Base-by-base conservation (phyloP, 805 yeast genomes). In the Starmerella bacillaris region DNA sequence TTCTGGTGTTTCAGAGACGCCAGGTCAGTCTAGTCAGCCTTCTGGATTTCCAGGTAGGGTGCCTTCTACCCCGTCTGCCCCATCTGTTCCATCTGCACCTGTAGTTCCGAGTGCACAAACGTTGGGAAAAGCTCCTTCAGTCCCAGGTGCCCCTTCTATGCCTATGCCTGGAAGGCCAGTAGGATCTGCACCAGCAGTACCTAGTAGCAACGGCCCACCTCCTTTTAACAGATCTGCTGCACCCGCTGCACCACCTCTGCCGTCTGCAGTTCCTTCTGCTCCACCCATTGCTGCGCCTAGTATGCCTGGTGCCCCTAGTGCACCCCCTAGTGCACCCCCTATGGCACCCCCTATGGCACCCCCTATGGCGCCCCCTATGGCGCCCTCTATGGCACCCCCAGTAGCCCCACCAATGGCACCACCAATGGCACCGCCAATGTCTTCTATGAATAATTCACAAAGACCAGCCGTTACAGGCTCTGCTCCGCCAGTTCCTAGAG, bases 231-330 rank as follows among this genome's bases (percentile, higher is more conserved):
- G 40, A 2, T 40, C 48, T 7, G 28, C 43, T 1, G 34, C 37
- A 4, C 44, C 47, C 14, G 36, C 40, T 2, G 32, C 39, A 9
- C 38, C 42, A 14, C 41, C 44, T 21, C 31, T 27, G 6, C 39
- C 46, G 2, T 39, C 44, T 8, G n/a, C n/a, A n/a, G 37, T 50
- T 17, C 40, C 49, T 2, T 37, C 50, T 5, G 41, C 49, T 21
- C 45, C 51, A 2, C 40, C 51, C 7, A 42, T 48, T n/a, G 52
- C 54, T 5, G 53, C 56, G 18, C 51, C 55, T 32, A 26, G 12
- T 12, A 16, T 19, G 17, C 30, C n/a, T n/a, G n/a, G n/a, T n/a
- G n/a, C n/a, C n/a, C n/a, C n/a, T n/a, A n/a, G n/a, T n/a, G n/a
- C n/a, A n/a, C n/a, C n/a, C n/a, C n/a, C n/a, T n/a, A n/a, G n/a